These are phyloP conservation scores for Theileria annulata DNA, from an alignment of 169 alveolate genomes.

Conservation along the genomic window DNA sequence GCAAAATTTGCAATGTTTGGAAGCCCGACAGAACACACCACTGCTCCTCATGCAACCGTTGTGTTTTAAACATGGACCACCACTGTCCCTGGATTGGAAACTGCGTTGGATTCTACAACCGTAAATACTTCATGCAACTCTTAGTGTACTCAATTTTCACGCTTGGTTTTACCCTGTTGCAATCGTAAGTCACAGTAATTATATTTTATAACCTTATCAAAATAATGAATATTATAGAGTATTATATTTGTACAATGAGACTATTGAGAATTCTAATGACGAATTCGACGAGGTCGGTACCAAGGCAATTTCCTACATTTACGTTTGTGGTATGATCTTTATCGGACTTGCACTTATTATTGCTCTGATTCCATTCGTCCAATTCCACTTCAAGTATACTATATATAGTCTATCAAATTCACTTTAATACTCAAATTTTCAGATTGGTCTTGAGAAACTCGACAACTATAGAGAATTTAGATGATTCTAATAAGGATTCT, in stretches of 20 bases:
- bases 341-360: conserved; percentile 69
- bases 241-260: conserved; percentile 41
- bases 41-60: conserved; percentile 94
- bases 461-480: conserved; percentile 86
- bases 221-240: conserved; percentile 9
- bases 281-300: conserved; percentile 38
- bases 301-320: conserved; percentile 53
- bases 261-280: conserved; percentile 15
- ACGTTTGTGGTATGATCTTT: conserved; percentile 66
- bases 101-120: conserved; percentile 96
- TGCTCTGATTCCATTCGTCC: conserved; percentile 84
- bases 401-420: conserved; percentile 2
- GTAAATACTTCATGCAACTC: conserved; percentile 92
- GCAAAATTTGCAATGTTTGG: conserved; percentile 96
- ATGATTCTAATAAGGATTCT: conserved; percentile 76
- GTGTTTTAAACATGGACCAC: conserved; percentile 96
- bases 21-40: conserved; percentile 98
- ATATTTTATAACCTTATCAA: background rate
- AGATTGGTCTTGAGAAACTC: conserved; percentile 76
- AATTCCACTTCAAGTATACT: conserved; percentile 74
- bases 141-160: conserved; percentile 84
- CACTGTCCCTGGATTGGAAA: conserved; percentile 99
- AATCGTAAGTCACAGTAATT: conserved; percentile 36
- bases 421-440: background rate
- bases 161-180: conserved; percentile 57